Evolutionary conservation across 1,284 basidiomycete genomes (phyloP).

Genomic region (Ceratobasidium sp.): DNA sequence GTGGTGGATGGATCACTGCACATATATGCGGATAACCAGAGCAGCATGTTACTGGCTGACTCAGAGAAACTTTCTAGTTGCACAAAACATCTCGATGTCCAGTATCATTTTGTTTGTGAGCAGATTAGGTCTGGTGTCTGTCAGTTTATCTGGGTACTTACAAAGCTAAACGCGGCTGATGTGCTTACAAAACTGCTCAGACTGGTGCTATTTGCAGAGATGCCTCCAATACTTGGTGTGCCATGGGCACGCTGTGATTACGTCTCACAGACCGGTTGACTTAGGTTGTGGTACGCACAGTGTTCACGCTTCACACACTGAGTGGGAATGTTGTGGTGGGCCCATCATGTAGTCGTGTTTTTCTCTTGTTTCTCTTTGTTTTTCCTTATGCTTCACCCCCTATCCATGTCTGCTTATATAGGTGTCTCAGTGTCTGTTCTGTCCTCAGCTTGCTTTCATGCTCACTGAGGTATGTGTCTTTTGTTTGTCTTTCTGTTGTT

Average conservation of each 20-base stretch:
- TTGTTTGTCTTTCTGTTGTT: too few relatives aligned
- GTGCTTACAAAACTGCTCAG: conserved; percentile 46
- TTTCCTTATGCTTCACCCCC: too few relatives aligned
- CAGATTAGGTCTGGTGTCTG: conserved; percentile 39
- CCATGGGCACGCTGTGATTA: background rate
- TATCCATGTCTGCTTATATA: too few relatives aligned
- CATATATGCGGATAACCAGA: conserved; percentile 53
- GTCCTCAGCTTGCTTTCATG: too few relatives aligned
- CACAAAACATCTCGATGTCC: conserved; percentile 53
- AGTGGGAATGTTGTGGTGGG: background rate
- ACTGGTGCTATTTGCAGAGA: background rate
- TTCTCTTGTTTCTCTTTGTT: too few relatives aligned
- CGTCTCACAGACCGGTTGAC: too few relatives aligned
- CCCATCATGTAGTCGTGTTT: background rate
- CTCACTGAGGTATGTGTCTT: too few relatives aligned
- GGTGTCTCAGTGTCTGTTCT: too few relatives aligned
- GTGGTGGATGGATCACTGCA: background rate
- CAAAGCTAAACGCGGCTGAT: conserved; percentile 44
- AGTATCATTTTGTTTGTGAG: conserved; percentile 50
- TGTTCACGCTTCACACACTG: background rate
- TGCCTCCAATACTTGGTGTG: conserved; percentile 30
- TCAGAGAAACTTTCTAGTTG: conserved; percentile 50
- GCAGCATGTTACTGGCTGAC: conserved; percentile 50
- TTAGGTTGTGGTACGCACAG: background rate
- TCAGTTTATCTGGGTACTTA: conserved; percentile 34